phyloP scores from a whole-genome alignment of 2,329 filamentous ascomycete genomes.

The Helotiales sp. region DNA sequence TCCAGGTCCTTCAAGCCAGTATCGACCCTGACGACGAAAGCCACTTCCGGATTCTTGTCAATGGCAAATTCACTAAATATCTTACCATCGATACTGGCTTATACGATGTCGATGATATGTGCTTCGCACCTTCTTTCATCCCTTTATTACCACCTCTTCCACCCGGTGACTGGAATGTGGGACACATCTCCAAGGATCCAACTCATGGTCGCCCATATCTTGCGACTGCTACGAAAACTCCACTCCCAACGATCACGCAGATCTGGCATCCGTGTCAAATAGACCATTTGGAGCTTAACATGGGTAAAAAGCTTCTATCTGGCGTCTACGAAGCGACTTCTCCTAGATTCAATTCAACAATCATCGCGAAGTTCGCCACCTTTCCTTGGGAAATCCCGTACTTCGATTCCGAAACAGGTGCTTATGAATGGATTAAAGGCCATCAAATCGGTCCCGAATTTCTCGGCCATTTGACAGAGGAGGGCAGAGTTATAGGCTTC shows the following conservation, averaged over 20 bases:
- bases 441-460: slow-evolving; percentile 1
- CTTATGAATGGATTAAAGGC: slow-evolving; percentile 1
- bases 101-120: no score
- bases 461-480: slow-evolving; percentile 6
- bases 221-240: neutral
- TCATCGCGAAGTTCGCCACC: neutral
- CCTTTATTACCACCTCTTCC: neutral
- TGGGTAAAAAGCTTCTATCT: neutral
- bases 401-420: neutral
- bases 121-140: no score
- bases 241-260: neutral
- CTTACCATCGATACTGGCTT: no score
- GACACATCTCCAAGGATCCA: neutral
- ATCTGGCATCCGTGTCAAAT: neutral
- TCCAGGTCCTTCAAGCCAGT: no score
- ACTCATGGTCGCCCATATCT: neutral
- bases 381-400: neutral
- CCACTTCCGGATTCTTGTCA: no score
- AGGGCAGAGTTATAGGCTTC: slow-evolving; percentile 5
- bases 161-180: neutral
- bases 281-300: neutral
- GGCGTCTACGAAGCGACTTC: neutral
- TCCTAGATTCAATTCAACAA: neutral
- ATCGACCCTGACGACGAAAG: no score
- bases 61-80: no score